Percentiles rank a stretch among this genome's conserved stretches.
Conservation (phyloP, 305 asterid species). For the Fraxinus xanthoxyloides region DNA sequence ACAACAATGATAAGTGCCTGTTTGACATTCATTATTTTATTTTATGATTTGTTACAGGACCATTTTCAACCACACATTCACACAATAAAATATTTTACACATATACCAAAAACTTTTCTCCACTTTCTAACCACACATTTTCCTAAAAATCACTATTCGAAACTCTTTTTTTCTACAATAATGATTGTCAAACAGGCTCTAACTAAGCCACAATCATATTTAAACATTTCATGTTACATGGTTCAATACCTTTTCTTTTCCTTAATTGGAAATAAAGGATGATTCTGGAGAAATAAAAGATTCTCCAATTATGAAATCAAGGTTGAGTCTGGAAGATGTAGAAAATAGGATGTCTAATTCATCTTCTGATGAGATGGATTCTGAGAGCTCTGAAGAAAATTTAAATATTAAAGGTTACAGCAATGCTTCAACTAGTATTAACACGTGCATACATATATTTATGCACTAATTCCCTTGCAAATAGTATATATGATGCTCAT, state of each 20-base stretch:
- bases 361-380: slow-evolving; percentile 41
- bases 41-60: background rate
- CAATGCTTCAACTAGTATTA: slow-evolving; percentile 21
- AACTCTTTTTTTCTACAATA: background rate
- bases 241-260: slow-evolving; percentile 27
- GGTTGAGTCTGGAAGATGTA: slow-evolving; percentile 37
- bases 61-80: background rate
- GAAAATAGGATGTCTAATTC: slow-evolving; percentile 40
- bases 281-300: slow-evolving; percentile 38
- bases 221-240: slow-evolving; percentile 16
- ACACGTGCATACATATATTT: slow-evolving; percentile 10
- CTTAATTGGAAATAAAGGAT: slow-evolving; percentile 49
- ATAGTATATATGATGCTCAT: slow-evolving; percentile 5
- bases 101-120: background rate
- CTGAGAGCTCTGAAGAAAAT: slow-evolving; percentile 54
- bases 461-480: slow-evolving; percentile 20
- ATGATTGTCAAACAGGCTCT: background rate
- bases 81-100: background rate
- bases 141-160: background rate
- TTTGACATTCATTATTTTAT: background rate
- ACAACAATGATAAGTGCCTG: slow-evolving; percentile 7
- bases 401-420: slow-evolving; percentile 52
- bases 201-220: slow-evolving; percentile 22
- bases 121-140: background rate
- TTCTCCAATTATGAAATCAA: slow-evolving; percentile 39